These are phyloP conservation scores for Aspergillus niger DNA, from an alignment of 2,329 filamentous ascomycete species.

Conservation along the genomic window DNA sequence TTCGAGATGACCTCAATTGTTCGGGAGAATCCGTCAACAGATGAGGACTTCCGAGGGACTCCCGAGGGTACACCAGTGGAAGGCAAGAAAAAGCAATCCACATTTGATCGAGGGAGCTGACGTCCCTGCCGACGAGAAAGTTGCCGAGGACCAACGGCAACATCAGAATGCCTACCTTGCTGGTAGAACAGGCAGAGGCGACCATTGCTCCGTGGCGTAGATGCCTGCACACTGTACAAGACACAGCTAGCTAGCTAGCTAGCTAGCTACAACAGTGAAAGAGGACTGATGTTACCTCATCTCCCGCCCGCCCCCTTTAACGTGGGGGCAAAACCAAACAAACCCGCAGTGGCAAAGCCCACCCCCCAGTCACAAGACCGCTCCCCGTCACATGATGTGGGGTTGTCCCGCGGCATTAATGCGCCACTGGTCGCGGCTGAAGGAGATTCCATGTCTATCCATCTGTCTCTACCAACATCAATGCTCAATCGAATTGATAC, in stretches of 20 bases:
- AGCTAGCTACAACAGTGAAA: not conserved
- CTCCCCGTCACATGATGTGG: conserved; percentile 26
- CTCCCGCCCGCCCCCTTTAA: not conserved
- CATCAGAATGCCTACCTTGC: not conserved
- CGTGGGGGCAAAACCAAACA: conserved; percentile 4
- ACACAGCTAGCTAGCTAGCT: too few relatives aligned
- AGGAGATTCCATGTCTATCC: not conserved
- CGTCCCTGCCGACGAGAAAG: conserved; percentile 6
- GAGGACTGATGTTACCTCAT: not conserved
- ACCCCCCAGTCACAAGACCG: conserved; percentile 25
- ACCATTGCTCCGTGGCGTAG: conserved; percentile 7
- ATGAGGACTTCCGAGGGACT: not conserved
- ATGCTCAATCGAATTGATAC: not conserved
- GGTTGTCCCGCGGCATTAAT: conserved; percentile 18
- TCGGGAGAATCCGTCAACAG: not conserved
- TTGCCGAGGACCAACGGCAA: conserved; percentile 15
- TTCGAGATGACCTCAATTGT: conserved; percentile 3
- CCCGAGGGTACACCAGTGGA: not conserved
- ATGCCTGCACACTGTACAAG: not conserved
- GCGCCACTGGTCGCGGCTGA: not conserved
- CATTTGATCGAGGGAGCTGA: not conserved
- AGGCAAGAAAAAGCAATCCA: not conserved
- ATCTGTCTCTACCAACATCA: not conserved
- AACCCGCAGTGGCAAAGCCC: conserved; percentile 6
- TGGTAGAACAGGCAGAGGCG: not conserved